phyloP scores from a whole-genome alignment of 176 grass and related monocot species.

The Zoysia japonica region DNA sequence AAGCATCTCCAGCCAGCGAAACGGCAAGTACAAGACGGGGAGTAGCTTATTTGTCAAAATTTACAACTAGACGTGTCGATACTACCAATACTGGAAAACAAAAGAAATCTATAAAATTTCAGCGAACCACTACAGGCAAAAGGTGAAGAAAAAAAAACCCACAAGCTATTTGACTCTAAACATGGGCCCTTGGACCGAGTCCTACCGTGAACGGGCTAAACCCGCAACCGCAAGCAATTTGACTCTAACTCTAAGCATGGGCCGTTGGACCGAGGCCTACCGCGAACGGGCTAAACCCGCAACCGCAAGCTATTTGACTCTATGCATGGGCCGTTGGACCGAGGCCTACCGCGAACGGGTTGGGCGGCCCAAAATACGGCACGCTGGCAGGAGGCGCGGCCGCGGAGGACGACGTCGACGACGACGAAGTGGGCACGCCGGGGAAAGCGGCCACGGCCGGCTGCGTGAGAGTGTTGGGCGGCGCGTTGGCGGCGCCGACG shows the following conservation, averaged over 20 bases:
- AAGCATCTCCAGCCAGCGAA: neutral
- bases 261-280: conserved; percentile 35
- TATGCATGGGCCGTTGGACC: conserved; percentile 35
- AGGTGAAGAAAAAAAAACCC: neutral
- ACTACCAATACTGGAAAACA: neutral
- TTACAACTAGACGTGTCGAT: neutral
- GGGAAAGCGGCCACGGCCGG: conserved; percentile 17
- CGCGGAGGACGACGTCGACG: neutral
- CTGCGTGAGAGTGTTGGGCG: conserved; percentile 41
- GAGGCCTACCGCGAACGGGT: conserved; percentile 25
- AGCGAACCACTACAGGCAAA: neutral
- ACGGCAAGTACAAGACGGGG: neutral
- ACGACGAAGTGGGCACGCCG: neutral
- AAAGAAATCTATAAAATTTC: neutral
- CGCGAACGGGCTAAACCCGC: neutral
- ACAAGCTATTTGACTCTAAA: neutral
- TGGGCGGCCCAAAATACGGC: conserved; percentile 45
- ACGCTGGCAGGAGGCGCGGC: conserved; percentile 28
- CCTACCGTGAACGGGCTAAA: no score
- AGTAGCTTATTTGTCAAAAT: neutral
- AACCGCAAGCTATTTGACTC: no score
- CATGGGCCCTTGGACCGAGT: conserved; percentile 8
- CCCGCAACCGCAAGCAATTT: no score
- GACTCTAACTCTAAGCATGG: conserved; percentile 24
- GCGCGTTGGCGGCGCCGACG: conserved; percentile 18